These are phyloP conservation scores for Penicillium sp. DNA, from an alignment of 2,329 filamentous ascomycete species.

Conservation along the genomic window DNA sequence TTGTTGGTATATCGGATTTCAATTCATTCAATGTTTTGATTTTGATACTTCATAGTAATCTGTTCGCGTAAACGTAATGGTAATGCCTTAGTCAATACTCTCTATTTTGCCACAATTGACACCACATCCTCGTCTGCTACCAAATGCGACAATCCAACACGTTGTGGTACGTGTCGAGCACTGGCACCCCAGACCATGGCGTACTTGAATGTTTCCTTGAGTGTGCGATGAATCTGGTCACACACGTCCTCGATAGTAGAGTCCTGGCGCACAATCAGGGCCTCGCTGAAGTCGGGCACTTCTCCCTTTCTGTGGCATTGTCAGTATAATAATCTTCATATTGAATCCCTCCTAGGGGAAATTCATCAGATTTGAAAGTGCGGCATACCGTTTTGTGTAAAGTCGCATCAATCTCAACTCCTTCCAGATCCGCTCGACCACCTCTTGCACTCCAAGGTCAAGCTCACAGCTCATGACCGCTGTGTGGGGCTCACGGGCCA, in stretches of 20 bases:
- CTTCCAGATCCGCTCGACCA: slow-evolving; percentile 92
- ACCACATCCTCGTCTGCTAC: slow-evolving; percentile 71
- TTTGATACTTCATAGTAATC: background rate
- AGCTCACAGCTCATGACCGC: slow-evolving; percentile 98
- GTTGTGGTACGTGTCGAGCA: slow-evolving; percentile 88
- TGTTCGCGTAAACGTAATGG: background rate
- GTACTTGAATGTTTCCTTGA: slow-evolving; percentile 99
- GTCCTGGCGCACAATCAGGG: slow-evolving; percentile 84
- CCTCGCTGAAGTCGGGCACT: slow-evolving; percentile 86
- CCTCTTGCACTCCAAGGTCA: slow-evolving; percentile 87
- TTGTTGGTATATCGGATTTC: slow-evolving; percentile 6
- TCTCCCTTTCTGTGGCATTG: slow-evolving; percentile 66
- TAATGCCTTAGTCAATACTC: background rate
- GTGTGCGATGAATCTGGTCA: slow-evolving; percentile 84
- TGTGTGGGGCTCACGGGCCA: slow-evolving; percentile 89
- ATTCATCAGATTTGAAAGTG: background rate
- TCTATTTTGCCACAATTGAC: slow-evolving; percentile 57
- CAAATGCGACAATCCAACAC: slow-evolving; percentile 79
- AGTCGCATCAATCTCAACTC: slow-evolving; percentile 86
- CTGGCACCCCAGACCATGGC: slow-evolving; percentile 97
- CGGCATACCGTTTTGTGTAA: slow-evolving; percentile 74
- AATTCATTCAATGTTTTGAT: slow-evolving; percentile 9
- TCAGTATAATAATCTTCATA: background rate
- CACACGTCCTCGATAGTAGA: slow-evolving; percentile 96
- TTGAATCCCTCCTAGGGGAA: background rate